A percentile compares a stretch with the other conserved stretches of the same genome.
These are phyloP conservation scores for Populus alba DNA, from an alignment of 345 rosid species.

Conservation along the genomic window DNA sequence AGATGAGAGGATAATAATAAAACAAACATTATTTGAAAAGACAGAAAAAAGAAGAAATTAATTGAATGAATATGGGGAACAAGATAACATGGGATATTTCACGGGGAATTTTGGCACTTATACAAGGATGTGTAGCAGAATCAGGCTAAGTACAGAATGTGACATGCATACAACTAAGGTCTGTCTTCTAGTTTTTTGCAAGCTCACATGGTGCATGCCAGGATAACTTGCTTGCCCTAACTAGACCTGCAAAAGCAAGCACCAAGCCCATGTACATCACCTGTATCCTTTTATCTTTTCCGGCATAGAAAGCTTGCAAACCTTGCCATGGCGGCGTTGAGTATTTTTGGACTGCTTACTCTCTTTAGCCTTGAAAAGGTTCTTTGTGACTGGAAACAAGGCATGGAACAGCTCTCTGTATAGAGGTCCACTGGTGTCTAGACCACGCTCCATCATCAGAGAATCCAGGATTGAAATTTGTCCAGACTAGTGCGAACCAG, in stretches of 20 bases:
- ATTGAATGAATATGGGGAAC: slow-evolving; percentile 6
- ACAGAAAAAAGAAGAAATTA: too few species aligned
- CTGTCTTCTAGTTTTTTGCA: slow-evolving; percentile 11
- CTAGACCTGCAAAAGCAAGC: slow-evolving; percentile 7
- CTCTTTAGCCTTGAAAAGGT: neutral
- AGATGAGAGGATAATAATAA: neutral
- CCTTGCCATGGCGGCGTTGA: neutral
- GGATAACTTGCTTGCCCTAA: neutral
- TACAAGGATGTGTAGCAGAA: neutral
- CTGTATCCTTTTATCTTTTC: neutral
- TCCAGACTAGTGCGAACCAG: neutral
- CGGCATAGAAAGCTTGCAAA: too few species aligned
- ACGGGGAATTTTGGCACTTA: slow-evolving; percentile 7
- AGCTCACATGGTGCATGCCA: neutral
- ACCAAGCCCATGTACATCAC: neutral
- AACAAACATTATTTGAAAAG: neutral
- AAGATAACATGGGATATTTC: slow-evolving; percentile 21
- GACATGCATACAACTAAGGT: neutral
- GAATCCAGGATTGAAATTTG: neutral
- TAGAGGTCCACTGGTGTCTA: neutral
- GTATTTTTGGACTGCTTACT: neutral
- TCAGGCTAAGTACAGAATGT: neutral
- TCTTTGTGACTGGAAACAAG: neutral
- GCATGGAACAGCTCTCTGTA: neutral
- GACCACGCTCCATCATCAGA: slow-evolving; percentile 8